Percentiles rank a stretch among this genome's conserved stretches.
phyloP scores from a whole-genome alignment of 352 stramenopile genomes.

The Globisporangium acanthophoron region DNA sequence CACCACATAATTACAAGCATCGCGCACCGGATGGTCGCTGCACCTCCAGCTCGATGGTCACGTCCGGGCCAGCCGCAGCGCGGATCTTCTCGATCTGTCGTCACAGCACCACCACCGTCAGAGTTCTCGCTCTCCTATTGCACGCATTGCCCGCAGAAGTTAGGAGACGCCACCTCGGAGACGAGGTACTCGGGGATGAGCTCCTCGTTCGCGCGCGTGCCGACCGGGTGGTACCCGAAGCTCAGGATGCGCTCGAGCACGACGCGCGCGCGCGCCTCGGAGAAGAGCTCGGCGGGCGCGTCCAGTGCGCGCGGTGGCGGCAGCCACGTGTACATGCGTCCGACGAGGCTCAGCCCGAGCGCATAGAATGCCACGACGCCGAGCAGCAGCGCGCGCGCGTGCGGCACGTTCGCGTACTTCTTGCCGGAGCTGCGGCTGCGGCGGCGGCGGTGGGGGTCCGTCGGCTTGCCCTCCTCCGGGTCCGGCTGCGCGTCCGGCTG shows the following conservation, averaged over 20 bases:
- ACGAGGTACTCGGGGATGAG: constrained; percentile 54
- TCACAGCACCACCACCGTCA: background rate
- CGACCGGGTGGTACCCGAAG: constrained; percentile 65
- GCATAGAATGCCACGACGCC: constrained; percentile 44
- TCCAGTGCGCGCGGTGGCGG: constrained; percentile 33
- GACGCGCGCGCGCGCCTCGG: constrained; percentile 46
- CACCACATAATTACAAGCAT: background rate
- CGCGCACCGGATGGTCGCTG: constrained; percentile 46
- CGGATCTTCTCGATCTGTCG: constrained; percentile 53
- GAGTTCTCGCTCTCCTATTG: no score
- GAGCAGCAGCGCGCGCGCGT: constrained; percentile 20
- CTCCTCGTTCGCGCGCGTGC: constrained; percentile 60
- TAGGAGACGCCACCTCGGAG: constrained; percentile 20
- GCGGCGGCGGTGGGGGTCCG: background rate
- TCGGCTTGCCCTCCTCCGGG: background rate
- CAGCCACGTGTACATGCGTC: constrained; percentile 50
- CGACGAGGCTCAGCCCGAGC: constrained; percentile 25
- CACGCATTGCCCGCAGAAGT: no score
- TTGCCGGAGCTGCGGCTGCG: background rate
- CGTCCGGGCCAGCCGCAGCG: constrained; percentile 20
- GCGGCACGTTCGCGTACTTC: constrained; percentile 12
- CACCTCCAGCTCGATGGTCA: constrained; percentile 52
- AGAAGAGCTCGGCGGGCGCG: constrained; percentile 33
- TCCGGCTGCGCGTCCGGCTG: background rate
- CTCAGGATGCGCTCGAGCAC: constrained; percentile 65